Evolutionary conservation across 1,139 yeast species (phyloP), one percentile per base, ranked within the genome.

Genomic region (Candida labiduridarum): DNA sequence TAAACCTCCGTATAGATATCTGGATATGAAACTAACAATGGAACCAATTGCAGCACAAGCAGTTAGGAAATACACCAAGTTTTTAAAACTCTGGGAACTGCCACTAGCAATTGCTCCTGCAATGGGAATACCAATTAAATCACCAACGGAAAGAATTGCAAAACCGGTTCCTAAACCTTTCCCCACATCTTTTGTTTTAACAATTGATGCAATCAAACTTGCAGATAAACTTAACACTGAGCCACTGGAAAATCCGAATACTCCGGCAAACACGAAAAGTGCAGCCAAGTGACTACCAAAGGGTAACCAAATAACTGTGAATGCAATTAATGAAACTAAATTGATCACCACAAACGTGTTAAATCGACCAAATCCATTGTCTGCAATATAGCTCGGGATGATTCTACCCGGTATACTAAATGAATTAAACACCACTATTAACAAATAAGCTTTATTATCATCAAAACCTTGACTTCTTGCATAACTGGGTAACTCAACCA

Each of bases 61-160:
- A 3, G 68, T 62, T 15, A 68, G 62, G 52, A 69, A 68, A 4
- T 65, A 57, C 8, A 68, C 72, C 58, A 69, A 56, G 49, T 68
- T 53, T 45, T 69, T 69, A 48, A 55, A 69, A 22, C 62, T 56
- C 16, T 54, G 52, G 16, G 51, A 46, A 4, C 61, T 51, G 5
- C 60, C 59, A 14, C 59, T 63, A 3, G 66, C 64, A 22, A 71
- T 68, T 16, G 74, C 74, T 1, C 76, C 74, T 6, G 72, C 74
- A 49, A 71, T 61, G 0, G 74, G 74, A 14, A 71, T 64, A 0
- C 74, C 74, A 27, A 68, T 53, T 43, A 71, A 62, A 51, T 71
- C 69, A 16, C 72, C 71, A 52, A 65, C 59, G 51, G 73, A 64
- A 47, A 69, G 63, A 31, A 64, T 66, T 52, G 65, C 68, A 52